phyloP scores from a whole-genome alignment of 1,284 basidiomycete species.

The Mrakiaceae sp. region DNA sequence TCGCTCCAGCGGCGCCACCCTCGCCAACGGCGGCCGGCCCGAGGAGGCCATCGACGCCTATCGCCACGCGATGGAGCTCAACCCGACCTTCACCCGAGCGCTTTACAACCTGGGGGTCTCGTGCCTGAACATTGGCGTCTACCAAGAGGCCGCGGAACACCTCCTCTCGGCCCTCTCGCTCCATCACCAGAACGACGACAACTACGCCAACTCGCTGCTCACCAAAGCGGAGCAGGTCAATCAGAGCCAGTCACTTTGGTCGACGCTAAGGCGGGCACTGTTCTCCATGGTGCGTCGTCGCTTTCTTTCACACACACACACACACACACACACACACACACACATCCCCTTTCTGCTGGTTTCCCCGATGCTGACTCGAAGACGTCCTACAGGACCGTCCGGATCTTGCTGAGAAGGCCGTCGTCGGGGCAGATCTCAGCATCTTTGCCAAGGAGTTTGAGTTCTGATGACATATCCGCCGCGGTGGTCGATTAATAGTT shows the following conservation, averaged over 20 bases:
- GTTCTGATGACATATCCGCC: slow-evolving; percentile 43
- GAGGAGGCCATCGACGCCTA: slow-evolving; percentile 95
- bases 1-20: slow-evolving; percentile 55
- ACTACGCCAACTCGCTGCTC: neutral
- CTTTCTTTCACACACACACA: neutral
- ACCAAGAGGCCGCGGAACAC: slow-evolving; percentile 94
- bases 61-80: slow-evolving; percentile 78
- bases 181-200: slow-evolving; percentile 42
- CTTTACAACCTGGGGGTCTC: slow-evolving; percentile 97
- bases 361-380: neutral
- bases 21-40: slow-evolving; percentile 89
- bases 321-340: neutral
- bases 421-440: slow-evolving; percentile 46
- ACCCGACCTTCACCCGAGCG: slow-evolving; percentile 92
- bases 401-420: slow-evolving; percentile 42
- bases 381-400: slow-evolving; percentile 34
- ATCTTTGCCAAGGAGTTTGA: slow-evolving; percentile 73
- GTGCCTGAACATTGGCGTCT: slow-evolving; percentile 88
- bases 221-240: slow-evolving; percentile 42
- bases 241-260: slow-evolving; percentile 78
- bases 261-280: slow-evolving; percentile 77
- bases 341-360: slow-evolving; percentile 11
- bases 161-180: slow-evolving; percentile 83
- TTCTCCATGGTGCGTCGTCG: slow-evolving; percentile 55
- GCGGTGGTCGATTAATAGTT: too few species aligned